Base-by-base conservation (phyloP, 495 filamentous ascomycete genomes). In the Pyronema domesticum region DNA sequence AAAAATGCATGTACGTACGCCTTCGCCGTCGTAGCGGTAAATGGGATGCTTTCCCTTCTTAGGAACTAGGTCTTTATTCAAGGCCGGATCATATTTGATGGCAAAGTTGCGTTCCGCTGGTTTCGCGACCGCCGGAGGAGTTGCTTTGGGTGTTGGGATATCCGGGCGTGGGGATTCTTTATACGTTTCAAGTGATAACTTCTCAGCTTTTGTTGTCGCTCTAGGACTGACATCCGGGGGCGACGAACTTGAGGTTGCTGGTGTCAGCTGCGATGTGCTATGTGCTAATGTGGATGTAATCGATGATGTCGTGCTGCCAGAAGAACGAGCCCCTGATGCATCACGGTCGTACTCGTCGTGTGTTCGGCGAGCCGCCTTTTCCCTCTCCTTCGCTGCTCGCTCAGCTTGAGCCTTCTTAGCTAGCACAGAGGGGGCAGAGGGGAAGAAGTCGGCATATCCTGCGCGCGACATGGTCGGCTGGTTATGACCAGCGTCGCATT, bases 401-500 rank as follows among this genome's bases (percentile, higher is more conserved):
- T 64, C 62, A 37, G 60, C 62, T 49, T 65, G 62, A 56, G 60
- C 65, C 52, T 67, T 70, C 59, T 66, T 69, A 57, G 61, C 62
- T 51, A 82, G 73, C 57, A 81, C 75, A 49, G 76, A 79, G 58
- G 88, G 85, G 58, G 88, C 88, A 67, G 82, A 78, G 56, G 89
- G 86, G 68, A 93, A 94, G 74, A 87, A 93, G 69, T 87, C 80
- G 67, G 84, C 83, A 77, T 86, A 91, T 67, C 83, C 80, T 73
- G 83, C 82, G 73, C 82, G 83, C 76, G 86, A 84, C 84, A 85
- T 86, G 67, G 70, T 73, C 63, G 57, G 63, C 19, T 51, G 54
- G 51, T 59, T 63, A 65, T 53, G 54, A 54, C 57, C 53, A 55
- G 62, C 48, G 50, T 66, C 58, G 60, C 63, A 66, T 66, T 61